A percentile compares a stretch with the other conserved stretches of the same genome.
Evolutionary conservation across 73 alveolate genomes (phyloP).

Genomic region (Symbiodinium natans): DNA sequence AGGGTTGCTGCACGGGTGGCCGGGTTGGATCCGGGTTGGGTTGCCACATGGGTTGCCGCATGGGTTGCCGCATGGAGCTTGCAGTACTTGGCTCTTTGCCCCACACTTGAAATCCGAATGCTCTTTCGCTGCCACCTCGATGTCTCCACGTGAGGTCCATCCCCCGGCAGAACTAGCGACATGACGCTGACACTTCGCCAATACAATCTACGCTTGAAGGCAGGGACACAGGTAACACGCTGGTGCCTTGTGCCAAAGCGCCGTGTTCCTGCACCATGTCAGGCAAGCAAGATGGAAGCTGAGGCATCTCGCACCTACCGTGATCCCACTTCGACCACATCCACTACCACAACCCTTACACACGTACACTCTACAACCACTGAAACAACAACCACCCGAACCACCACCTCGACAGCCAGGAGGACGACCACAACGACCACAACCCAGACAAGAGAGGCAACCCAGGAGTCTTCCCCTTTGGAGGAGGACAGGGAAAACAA

Average conservation of each 20-base stretch:
- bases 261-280: not conserved
- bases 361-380: not conserved
- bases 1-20: no score
- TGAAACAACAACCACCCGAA: not conserved
- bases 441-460: not conserved
- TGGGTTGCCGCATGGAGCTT: no score
- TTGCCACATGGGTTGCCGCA: no score
- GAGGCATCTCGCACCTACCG: constrained; percentile 21
- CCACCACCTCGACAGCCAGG: not conserved
- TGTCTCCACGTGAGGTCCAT: constrained; percentile 54
- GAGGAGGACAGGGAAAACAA: not conserved
- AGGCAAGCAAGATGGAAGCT: constrained; percentile 60
- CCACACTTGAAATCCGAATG: not conserved
- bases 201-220: constrained; percentile 65
- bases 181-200: constrained; percentile 32
- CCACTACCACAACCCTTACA: not conserved
- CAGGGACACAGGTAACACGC: not conserved
- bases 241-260: not conserved
- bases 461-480: not conserved
- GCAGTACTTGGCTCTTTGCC: not conserved
- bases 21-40: no score
- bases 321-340: constrained; percentile 14
- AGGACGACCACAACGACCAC: not conserved
- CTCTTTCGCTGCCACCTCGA: no score
- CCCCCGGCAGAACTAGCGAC: constrained; percentile 44